These are phyloP conservation scores for Geotrichum europaeum DNA, from an alignment of 1,139 yeast genomes.

Conservation along the genomic window DNA sequence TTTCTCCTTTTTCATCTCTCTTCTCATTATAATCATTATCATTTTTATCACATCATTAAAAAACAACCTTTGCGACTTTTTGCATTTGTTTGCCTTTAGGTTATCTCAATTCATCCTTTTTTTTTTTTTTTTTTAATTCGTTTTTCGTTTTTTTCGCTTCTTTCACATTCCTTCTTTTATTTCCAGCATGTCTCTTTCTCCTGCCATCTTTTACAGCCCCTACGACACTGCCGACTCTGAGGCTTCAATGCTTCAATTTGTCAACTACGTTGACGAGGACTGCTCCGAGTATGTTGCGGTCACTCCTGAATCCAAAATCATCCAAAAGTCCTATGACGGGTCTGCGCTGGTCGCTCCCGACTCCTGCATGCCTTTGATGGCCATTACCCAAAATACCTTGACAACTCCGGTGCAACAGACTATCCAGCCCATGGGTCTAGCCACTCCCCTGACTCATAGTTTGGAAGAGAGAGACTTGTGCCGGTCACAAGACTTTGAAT, in stretches of 20 bases:
- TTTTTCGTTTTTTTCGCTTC: background rate
- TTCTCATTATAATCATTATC: background rate
- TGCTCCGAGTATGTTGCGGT: conserved; percentile 4
- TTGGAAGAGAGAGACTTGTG: background rate
- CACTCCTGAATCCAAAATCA: conserved; percentile 17
- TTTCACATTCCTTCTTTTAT: background rate
- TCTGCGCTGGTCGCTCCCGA: conserved; percentile 6
- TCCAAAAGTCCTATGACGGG: conserved; percentile 12
- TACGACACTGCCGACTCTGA: conserved; percentile 13
- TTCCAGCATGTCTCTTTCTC: conserved; percentile 11
- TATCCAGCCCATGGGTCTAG: conserved; percentile 9
- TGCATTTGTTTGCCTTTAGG: background rate
- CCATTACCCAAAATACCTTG: conserved; percentile 10
- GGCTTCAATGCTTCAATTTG: conserved; percentile 13
- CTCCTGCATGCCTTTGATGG: conserved; percentile 12
- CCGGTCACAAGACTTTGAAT: conserved; percentile 6
- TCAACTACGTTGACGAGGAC: conserved; percentile 7
- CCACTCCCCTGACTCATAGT: conserved; percentile 7
- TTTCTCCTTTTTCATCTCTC: conserved; percentile 3
- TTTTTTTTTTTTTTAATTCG: background rate
- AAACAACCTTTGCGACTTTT: background rate
- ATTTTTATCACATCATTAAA: background rate
- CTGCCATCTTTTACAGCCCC: conserved; percentile 5
- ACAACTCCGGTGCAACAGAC: conserved; percentile 13
- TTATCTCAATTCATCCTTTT: background rate